phyloP scores from a whole-genome alignment of 345 rosid species.

The Barbarea vulgaris region DNA sequence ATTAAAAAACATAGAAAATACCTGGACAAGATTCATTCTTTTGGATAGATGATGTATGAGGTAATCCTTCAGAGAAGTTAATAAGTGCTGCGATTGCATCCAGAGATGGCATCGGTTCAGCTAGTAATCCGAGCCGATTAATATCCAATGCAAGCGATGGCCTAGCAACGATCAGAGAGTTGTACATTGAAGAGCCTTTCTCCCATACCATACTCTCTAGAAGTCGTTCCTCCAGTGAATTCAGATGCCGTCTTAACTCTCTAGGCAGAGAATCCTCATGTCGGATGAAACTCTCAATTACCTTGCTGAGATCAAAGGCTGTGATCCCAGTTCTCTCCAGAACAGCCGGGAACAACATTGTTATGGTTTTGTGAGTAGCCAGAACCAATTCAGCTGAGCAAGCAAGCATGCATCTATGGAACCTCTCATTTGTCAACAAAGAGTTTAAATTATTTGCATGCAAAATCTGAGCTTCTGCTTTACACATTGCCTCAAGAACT shows the following conservation, averaged over 20 bases:
- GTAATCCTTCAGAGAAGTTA: conserved; percentile 54
- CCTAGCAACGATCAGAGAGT: conserved; percentile 86
- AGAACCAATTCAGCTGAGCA: conserved; percentile 96
- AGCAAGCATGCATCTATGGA: conserved; percentile 97
- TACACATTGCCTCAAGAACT: conserved; percentile 96
- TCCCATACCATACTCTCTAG: conserved; percentile 99
- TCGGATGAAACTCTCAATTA: conserved; percentile 94
- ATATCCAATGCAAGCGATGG: conserved; percentile 69
- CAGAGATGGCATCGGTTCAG: conserved; percentile 86
- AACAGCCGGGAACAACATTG: conserved; percentile 96
- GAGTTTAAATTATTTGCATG: conserved; percentile 85
- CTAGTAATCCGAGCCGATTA: conserved; percentile 64
- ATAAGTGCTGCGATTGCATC: conserved; percentile 80
- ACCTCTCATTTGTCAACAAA: conserved; percentile 90
- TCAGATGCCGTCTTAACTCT: conserved; percentile 93
- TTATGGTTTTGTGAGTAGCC: conserved; percentile 91
- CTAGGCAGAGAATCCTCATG: conserved; percentile 97
- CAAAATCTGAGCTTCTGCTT: conserved; percentile 82
- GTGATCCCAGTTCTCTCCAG: conserved; percentile 96
- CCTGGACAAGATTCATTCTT: conserved; percentile 65
- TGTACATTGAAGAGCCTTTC: conserved; percentile 95
- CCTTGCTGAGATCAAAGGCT: conserved; percentile 98
- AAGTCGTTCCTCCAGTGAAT: conserved; percentile 93
- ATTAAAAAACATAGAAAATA: conserved; percentile 19
- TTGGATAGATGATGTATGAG: conserved; percentile 47